These are phyloP conservation scores for Porogramme epimiltina DNA, from an alignment of 1,284 basidiomycete species.

Conservation along the genomic window DNA sequence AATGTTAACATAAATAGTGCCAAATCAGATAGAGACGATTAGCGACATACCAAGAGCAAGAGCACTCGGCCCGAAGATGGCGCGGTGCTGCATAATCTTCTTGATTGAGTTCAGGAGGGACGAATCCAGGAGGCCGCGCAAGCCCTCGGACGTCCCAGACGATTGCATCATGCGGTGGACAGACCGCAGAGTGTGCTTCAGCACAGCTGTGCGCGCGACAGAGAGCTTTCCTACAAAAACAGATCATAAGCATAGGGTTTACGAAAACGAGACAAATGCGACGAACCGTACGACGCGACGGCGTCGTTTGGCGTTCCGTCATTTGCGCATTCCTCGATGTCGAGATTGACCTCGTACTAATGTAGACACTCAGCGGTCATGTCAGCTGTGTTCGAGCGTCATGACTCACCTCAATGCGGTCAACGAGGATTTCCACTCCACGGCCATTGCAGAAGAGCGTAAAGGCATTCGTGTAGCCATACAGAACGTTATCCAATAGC, in stretches of 20 bases:
- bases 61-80: slow-evolving; percentile 86
- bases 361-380: too few relatives aligned
- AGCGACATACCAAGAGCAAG: slow-evolving; percentile 69
- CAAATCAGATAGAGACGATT: not conserved
- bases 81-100: slow-evolving; percentile 83
- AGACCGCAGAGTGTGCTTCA: slow-evolving; percentile 92
- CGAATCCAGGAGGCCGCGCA: slow-evolving; percentile 94
- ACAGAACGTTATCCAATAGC: slow-evolving; percentile 90
- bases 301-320: slow-evolving; percentile 49
- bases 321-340: slow-evolving; percentile 57
- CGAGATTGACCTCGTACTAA: slow-evolving; percentile 71
- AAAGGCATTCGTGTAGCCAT: slow-evolving; percentile 88
- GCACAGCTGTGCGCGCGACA: slow-evolving; percentile 66
- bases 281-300: slow-evolving; percentile 61
- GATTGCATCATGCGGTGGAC: slow-evolving; percentile 97
- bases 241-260: not conserved
- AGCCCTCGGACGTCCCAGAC: slow-evolving; percentile 90
- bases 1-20: not conserved
- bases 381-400: too few relatives aligned
- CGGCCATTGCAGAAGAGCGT: slow-evolving; percentile 84
- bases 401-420: slow-evolving; percentile 75
- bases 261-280: slow-evolving; percentile 23
- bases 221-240: slow-evolving; percentile 56
- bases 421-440: slow-evolving; percentile 86
- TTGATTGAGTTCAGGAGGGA: slow-evolving; percentile 87